Evolutionary conservation across 495 filamentous ascomycete genomes (phyloP), one percentile per base, ranked within the genome.

Genomic region (Daldinia concentrica): DNA sequence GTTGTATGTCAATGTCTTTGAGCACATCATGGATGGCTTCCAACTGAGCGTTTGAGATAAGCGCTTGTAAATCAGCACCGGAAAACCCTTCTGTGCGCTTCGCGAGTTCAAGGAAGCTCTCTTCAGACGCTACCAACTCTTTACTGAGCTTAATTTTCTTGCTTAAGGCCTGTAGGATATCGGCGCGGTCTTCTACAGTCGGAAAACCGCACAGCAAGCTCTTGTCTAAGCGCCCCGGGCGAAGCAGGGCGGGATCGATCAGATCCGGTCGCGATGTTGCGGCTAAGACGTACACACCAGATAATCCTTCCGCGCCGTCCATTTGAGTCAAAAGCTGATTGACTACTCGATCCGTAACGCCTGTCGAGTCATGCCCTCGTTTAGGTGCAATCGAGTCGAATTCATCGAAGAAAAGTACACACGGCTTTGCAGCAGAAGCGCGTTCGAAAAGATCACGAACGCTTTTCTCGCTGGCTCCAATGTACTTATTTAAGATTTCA

Each of bases 241-340:
- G 86, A 41, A 98, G 81, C 30, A 99, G 82, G 3, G 95, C 95
- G 2, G 95, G 95, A 75, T 99, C 95, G 50, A 99, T 98, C 6
- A 98, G 77, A 78, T 99, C 96, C 0, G 95, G 95, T 27, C 95
- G 83, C 3, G 88, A 91, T 1, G 95, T 99, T 14, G 95, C 95
- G 29, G 95, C 95, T 4, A 99, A 88, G 1, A 99, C 95, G 74
- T 98, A 98, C 1, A 99, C 95, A 0, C 96, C 96, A 0, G 90
- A 92, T 5, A 98, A 80, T 17, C 96, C 95, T 77, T 99, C 96
- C 1, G 96, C 96, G 75, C 95, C 95, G 75, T 99, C 95, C 96
- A 99, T 99, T 79, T 98, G 96, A 4, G 95, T 99, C 8, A 99
- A 84, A 51, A 99, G 88, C 82, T 98, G 96, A 76, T 98, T 98